Evolutionary conservation across 2,329 filamentous ascomycete species (phyloP).

Genomic region (Alternaria longipes): DNA sequence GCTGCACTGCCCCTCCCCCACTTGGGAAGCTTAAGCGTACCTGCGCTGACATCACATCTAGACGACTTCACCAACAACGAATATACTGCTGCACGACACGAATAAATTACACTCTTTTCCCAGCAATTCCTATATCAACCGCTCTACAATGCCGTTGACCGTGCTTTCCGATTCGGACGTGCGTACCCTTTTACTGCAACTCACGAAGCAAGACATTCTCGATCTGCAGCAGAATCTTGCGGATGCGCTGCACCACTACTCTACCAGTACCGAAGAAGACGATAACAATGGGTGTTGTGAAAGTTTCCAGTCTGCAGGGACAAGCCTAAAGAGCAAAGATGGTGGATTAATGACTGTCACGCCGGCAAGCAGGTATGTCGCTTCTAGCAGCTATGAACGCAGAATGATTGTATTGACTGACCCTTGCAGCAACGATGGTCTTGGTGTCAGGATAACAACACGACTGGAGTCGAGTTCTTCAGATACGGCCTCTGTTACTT

Average conservation of each 20-base stretch:
- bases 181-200: conserved; percentile 62
- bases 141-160: conserved; percentile 65
- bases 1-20: conserved; percentile 31
- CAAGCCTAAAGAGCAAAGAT: conserved; percentile 67
- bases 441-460: conserved; percentile 73
- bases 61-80: not conserved
- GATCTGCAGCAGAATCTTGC: conserved; percentile 67
- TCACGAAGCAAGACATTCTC: conserved; percentile 65
- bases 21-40: conserved; percentile 9
- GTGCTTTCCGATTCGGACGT: conserved; percentile 67
- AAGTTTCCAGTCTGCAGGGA: conserved; percentile 69
- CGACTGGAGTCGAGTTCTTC: conserved; percentile 49
- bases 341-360: conserved; percentile 72
- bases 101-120: not conserved
- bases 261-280: conserved; percentile 67
- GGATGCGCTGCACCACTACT: conserved; percentile 71
- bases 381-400: not conserved
- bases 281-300: conserved; percentile 65
- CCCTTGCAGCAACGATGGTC: conserved; percentile 59
- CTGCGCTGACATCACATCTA: conserved; percentile 13
- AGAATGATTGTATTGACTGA: not conserved
- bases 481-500: conserved; percentile 45
- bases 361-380: conserved; percentile 62
- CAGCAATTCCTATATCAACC: rapidly evolving
- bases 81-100: not conserved